phyloP scores from a whole-genome alignment of 2,329 filamentous ascomycete genomes.

The Paramyrothecium sp. region DNA sequence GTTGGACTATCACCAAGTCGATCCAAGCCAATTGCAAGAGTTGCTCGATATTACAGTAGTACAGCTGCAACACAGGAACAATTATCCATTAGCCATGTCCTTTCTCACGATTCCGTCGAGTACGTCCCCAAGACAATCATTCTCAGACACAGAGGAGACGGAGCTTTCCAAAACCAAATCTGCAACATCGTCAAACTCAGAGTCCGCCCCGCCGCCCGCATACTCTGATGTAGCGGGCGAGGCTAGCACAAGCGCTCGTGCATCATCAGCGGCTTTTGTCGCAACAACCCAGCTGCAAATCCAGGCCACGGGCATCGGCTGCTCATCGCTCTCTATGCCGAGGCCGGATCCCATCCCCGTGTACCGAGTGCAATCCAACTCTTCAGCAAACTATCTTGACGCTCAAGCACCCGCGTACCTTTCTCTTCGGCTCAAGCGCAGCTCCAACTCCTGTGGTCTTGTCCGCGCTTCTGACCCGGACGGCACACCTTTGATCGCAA shows the following conservation, averaged over 20 bases:
- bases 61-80: too few relatives aligned
- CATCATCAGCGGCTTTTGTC: not conserved
- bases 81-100: not conserved
- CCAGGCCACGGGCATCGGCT: not conserved
- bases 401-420: conserved; percentile 6
- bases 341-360: conserved; percentile 4
- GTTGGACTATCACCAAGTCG: not conserved
- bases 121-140: not conserved
- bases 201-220: not conserved
- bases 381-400: not conserved
- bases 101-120: not conserved
- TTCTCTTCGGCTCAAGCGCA: conserved; percentile 15
- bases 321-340: not conserved
- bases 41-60: not conserved
- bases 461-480: conserved; percentile 9
- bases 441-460: conserved; percentile 20
- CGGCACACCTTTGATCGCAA: conserved; percentile 13
- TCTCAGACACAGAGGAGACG: not conserved
- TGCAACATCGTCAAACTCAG: not conserved
- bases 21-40: not conserved
- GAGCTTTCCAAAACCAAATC: not conserved
- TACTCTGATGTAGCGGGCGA: not conserved
- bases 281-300: not conserved
- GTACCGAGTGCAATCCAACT: not conserved
- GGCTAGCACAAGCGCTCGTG: not conserved